phyloP scores from a whole-genome alignment of 257 asterid genomes.

The Avicennia marina region DNA sequence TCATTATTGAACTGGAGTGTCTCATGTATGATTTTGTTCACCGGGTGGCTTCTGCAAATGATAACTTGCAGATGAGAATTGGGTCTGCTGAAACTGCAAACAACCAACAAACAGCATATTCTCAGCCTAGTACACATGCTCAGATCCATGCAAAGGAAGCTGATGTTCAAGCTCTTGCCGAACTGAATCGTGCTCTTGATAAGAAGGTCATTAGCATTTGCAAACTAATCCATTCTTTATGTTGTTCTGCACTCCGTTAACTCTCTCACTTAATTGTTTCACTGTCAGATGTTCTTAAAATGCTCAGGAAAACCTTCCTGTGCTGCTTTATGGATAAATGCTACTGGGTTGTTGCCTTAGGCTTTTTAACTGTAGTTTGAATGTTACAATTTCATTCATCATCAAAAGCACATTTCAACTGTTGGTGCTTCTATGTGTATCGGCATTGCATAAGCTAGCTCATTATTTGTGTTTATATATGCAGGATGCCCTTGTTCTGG shows the following conservation, averaged over 20 bases:
- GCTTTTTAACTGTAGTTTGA: too few species aligned
- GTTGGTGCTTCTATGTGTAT: conserved; percentile 3
- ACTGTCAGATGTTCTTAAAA: not conserved
- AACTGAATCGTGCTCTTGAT: conserved; percentile 79
- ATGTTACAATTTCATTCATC: not conserved
- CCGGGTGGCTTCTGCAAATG: conserved; percentile 50
- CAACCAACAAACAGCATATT: conserved; percentile 36
- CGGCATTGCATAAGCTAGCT: conserved; percentile 6
- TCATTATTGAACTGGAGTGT: conserved; percentile 5
- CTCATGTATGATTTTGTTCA: conserved; percentile 16
- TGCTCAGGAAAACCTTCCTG: too few species aligned
- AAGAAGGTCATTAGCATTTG: conserved; percentile 59
- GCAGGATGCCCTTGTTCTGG: conserved; percentile 80
- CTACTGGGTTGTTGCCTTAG: too few species aligned
- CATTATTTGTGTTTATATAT: conserved; percentile 20
- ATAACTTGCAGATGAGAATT: conserved; percentile 33
- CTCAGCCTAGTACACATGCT: conserved; percentile 36
- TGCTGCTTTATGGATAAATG: too few species aligned
- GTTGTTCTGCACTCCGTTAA: not conserved
- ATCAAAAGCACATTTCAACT: conserved; percentile 2
- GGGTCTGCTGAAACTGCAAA: conserved; percentile 32
- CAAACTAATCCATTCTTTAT: not conserved
- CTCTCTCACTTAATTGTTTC: conserved; percentile 13
- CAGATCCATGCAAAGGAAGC: conserved; percentile 88
- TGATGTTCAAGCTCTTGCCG: conserved; percentile 78